Base-by-base conservation (phyloP, 305 asterid species). In the Rubia tinctorum region DNA sequence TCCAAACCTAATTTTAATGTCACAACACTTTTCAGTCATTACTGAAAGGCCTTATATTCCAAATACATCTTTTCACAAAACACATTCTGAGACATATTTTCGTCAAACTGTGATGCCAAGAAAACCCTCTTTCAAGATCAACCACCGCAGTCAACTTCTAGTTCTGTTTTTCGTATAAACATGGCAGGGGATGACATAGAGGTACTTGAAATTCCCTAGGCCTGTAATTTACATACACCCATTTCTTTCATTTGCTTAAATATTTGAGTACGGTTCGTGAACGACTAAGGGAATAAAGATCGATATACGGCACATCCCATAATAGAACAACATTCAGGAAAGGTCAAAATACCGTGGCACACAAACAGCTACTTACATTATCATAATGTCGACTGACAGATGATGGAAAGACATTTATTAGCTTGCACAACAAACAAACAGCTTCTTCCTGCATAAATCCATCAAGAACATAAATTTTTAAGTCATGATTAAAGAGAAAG, bases 341-440 rank as follows among this genome's bases (percentile, higher is more conserved):
- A 59, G 71, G 53, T 55, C 27, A 73, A 69, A 39, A 73, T 42
- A 40, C 25, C 8, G 73, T 17, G 7, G 42, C 20, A 73, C 9
- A 68, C 70, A 69, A 63, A 64, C 71, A 69, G 73, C 68, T 77
- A 82, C 96, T 88, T 88, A 94, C 98, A 77, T 71, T 73, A 70
- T 92, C 95, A 79, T 91, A 86, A 83, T 90, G 88, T 22, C 87
- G 90, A 69, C 83, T 80, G 73, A 91, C 84, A 73, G 98, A 83
- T 56, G 76, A 61, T 30, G 97, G 96, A 76, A 86, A 91, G 73
- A 73, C 67, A 71, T 78, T 80, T 73, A 85, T 84, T 84, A 94
- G 61, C 73, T 88, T 79, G 88, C 90, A 78, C 63, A 94, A 53
- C 71, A 90, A 88, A 67, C 80, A 79, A 51, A 89, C 20, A 69